phyloP scores from a whole-genome alignment of 768 basidiomycete species.

The Clavulina sp. region DNA sequence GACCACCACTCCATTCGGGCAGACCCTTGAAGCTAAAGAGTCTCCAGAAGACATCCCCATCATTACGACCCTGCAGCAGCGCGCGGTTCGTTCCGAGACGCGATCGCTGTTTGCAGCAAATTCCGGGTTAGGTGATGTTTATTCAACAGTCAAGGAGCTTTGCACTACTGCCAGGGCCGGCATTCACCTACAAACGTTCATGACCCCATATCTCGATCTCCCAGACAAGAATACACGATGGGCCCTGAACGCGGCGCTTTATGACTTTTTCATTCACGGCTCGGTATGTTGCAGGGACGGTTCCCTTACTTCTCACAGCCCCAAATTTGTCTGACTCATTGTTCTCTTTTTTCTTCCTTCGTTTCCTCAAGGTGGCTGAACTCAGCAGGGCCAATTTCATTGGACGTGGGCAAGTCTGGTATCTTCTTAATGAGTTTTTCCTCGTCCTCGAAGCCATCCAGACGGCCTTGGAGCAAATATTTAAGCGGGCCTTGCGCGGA shows the following conservation, averaged over 20 bases:
- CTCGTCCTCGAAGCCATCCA: constrained; percentile 34
- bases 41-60: constrained; percentile 17
- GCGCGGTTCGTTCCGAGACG: constrained; percentile 23
- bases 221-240: constrained; percentile 10
- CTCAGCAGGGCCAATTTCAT: constrained; percentile 38
- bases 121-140: constrained; percentile 45
- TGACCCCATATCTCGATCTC: constrained; percentile 34
- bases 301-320: not conserved
- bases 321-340: constrained; percentile 1
- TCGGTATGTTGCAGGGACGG: constrained; percentile 18
- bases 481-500: constrained; percentile 17
- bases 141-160: constrained; percentile 34
- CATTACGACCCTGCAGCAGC: constrained; percentile 22
- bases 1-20: constrained; percentile 32
- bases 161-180: constrained; percentile 33
- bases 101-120: constrained; percentile 50
- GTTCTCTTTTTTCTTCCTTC: constrained; percentile 1
- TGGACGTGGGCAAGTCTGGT: constrained; percentile 48
- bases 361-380: constrained; percentile 16
- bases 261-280: constrained; percentile 55
- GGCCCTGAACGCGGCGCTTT: constrained; percentile 43
- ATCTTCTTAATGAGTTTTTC: constrained; percentile 38
- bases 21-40: constrained; percentile 3
- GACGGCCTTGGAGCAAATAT: constrained; percentile 31
- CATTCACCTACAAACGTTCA: constrained; percentile 38